These are phyloP conservation scores for Ramichloridium luteum DNA, from an alignment of 2,329 filamentous ascomycete genomes.

Conservation along the genomic window DNA sequence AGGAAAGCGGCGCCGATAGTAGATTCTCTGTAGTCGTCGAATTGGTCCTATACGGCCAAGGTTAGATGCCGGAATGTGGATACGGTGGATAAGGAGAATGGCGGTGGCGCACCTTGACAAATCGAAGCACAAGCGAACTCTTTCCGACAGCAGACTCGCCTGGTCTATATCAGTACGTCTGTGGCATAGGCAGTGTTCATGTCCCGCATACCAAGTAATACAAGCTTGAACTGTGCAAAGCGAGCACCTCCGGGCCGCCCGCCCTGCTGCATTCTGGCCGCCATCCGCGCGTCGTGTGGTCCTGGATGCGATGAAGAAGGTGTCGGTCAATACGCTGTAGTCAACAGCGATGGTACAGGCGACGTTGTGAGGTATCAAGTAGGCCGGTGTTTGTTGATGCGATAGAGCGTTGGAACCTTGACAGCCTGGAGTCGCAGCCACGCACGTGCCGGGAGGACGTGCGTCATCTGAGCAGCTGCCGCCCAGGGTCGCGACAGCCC, in stretches of 20 bases:
- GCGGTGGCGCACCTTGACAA: constrained; percentile 66
- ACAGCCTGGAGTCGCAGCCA: not conserved
- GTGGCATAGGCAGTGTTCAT: not conserved
- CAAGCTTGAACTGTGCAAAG: constrained; percentile 98
- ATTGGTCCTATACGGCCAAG: constrained; percentile 72
- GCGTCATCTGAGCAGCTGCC: not conserved
- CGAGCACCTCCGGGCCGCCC: constrained; percentile 53
- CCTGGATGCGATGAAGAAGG: no score
- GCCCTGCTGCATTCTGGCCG: constrained; percentile 67
- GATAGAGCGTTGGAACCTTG: not conserved
- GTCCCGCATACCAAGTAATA: constrained; percentile 68
- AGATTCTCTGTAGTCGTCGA: constrained; percentile 94
- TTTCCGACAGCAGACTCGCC: constrained; percentile 99
- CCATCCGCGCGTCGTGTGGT: constrained; percentile 49
- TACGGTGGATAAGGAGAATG: no score
- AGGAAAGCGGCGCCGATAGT: constrained; percentile 98
- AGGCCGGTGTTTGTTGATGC: not conserved
- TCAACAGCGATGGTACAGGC: no score
- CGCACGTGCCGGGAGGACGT: not conserved
- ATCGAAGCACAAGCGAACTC: constrained; percentile 95
- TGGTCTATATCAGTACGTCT: constrained; percentile 37
- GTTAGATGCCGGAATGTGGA: not conserved
- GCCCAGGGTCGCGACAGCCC: not conserved
- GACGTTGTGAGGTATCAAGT: no score
- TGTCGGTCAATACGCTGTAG: no score